Evolutionary conservation across 2,329 filamentous ascomycete genomes (phyloP).

Genomic region (Colletotrichum tabaci): DNA sequence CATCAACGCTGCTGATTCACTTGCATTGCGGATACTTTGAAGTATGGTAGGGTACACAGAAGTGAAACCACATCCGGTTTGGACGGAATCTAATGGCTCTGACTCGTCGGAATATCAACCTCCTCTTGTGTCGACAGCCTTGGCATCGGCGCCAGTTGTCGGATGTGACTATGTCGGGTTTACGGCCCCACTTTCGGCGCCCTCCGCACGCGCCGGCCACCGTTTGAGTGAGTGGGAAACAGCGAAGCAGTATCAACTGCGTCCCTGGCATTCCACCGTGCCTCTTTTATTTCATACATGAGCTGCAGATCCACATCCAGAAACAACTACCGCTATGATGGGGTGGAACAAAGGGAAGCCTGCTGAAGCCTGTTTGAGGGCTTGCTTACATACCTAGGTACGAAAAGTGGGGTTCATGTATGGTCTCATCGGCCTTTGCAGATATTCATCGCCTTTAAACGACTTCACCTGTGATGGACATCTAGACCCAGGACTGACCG

Average conservation of each 20-base stretch:
- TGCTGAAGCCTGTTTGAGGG: background rate
- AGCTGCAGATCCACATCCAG: background rate
- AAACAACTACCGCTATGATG: background rate
- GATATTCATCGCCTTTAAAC: background rate
- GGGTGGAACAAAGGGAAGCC: background rate
- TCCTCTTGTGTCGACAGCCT: background rate
- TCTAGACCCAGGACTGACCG: background rate
- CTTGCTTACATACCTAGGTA: no score
- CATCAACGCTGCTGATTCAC: no score
- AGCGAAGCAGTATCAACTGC: background rate
- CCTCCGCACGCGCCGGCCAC: background rate
- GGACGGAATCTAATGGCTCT: background rate
- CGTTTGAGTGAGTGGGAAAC: background rate
- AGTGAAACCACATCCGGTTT: no score
- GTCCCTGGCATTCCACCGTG: background rate
- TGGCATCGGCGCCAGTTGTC: background rate
- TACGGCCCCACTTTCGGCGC: background rate
- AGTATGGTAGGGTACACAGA: no score
- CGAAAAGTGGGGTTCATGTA: background rate
- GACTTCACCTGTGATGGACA: background rate
- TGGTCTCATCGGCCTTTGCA: constrained; percentile 1
- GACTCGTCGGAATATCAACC: background rate
- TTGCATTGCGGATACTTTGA: no score
- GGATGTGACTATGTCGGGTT: background rate
- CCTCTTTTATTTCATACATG: background rate